Base-by-base conservation (phyloP, 495 filamentous ascomycete genomes). In the Barbatosphaeria neglecta region DNA sequence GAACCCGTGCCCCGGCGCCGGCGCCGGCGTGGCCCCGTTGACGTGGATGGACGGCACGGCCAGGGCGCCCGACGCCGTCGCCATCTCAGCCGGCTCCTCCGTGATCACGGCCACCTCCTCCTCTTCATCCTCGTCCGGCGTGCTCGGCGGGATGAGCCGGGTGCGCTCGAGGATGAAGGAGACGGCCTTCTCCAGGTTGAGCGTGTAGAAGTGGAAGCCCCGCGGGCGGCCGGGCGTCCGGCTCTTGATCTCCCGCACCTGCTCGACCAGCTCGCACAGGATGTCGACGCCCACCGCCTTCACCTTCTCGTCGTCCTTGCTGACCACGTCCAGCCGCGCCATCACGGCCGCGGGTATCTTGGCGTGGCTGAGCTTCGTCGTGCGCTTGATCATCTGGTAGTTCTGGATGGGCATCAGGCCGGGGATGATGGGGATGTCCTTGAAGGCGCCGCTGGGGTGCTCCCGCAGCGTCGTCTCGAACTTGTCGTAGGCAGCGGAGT, bases 331-430 rank as follows among this genome's bases (percentile, higher is more conserved):
- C 27, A 98, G 66, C 22, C 82, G 75, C 17, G 68, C 68, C 54
- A 88, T 72, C 38, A 95, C 72, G 8, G 69, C 67, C 9, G 72
- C 66, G 1, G 92, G 92, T 33, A 97, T 72, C 31, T 76, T 81
- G 41, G 89, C 87, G 56, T 95, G 86, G 57, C 86, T 90, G 38
- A 98, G 75, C 67, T 97, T 97, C n/a, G 92, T 93, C 35, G 89
- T 94, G 49, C 92, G 67, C 48, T 86, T 87, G 49, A 98, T 78
- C 63, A 95, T 96, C 65, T 92, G 86, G 65, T 95, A 98, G 62
- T 83, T 89, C 68, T 98, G 92, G 28, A 98, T 85, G 20, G 92
- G 92, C 90, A 98, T 95, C 57, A 98, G 69, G 11, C 92, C 92
- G 0, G 92, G 93, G 43, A 98, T 84, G 51, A 98, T 95, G 19